Conservation (phyloP, 768 basidiomycete species). For the Tubosaeta brunneosetosa region DNA sequence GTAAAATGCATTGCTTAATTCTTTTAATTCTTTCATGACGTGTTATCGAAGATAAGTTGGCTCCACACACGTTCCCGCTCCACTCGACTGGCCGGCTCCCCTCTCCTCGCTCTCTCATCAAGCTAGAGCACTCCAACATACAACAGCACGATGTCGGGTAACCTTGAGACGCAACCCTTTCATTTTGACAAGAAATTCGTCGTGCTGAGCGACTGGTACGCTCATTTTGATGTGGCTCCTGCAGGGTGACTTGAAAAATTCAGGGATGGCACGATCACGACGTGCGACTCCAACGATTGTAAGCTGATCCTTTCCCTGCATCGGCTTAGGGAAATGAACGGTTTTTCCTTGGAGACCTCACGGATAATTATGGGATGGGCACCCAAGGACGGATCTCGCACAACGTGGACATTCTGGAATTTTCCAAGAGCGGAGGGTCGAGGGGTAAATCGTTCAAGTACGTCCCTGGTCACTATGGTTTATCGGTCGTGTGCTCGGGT, state of each 20-base stretch:
- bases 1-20: neutral
- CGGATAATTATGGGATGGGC: conserved; percentile 88
- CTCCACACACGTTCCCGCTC: conserved; percentile 16
- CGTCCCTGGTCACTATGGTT: conserved; percentile 29
- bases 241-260: neutral
- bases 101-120: neutral
- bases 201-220: conserved; percentile 87
- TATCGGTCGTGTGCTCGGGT: neutral
- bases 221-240: neutral
- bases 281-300: conserved; percentile 91
- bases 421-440: conserved; percentile 15
- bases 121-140: neutral
- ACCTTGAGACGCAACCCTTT: conserved; percentile 17
- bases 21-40: neutral
- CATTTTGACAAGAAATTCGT: conserved; percentile 71
- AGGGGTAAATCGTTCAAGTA: conserved; percentile 35
- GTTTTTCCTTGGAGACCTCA: conserved; percentile 52
- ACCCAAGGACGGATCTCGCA: conserved; percentile 61
- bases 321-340: neutral
- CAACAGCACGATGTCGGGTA: conserved; percentile 8
- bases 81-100: neutral
- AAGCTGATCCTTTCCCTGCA: conserved; percentile 16
- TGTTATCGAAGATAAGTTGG: conserved; percentile 4
- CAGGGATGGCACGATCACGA: conserved; percentile 94
- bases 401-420: conserved; percentile 64